Base-by-base conservation (phyloP, 2,329 filamentous ascomycete genomes). In the Epichloe aotearoae region DNA sequence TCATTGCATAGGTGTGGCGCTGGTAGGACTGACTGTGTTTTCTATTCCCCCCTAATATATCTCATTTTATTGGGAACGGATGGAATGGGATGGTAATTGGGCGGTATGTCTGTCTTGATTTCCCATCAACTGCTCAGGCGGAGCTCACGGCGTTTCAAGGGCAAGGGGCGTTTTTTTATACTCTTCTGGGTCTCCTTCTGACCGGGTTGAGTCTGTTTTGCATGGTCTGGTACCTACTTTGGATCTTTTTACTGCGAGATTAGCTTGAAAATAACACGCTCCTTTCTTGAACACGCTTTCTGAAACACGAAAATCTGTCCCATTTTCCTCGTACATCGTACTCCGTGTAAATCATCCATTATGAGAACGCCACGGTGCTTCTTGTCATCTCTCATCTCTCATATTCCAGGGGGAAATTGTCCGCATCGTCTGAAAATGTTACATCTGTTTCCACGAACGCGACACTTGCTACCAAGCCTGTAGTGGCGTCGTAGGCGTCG, bases 1-100 rank as follows among this genome's bases (percentile, higher is more conserved):
- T 51, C 30, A 33, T 43, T 47, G 44, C 50, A 51, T 44, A 12
- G 4, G 8, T 40, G 44, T 38, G 44, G 49, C 38, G 49, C 44
- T 33, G 26, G 30, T 38, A 15, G 33, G 30, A 30, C 30, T 43
- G 19, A 23, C 44, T 38, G 30, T 4, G 20, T 38, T 36, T 45
- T 48, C n/a, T 14, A 20, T 34, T n/a, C 14, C 20, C 17, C 23
- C n/a, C 12, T 30, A 6, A 36, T 48, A 33, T 14, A 17, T 44
- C 37, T 20, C 38, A 47, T 47, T 20, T 7, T 23, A 37, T 37
- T 34, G 36, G 17, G 23, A 23, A 30, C 34, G 23, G 42, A 39
- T 11, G 48, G 17, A 4, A 19, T 1, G 10, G 20, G 11, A 37
- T 20, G 37, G 26, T 8, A 2, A 26, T n/a, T 20, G 44, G 14